These are phyloP conservation scores for Talaromyces adpressus DNA, from an alignment of 495 filamentous ascomycete genomes.

Conservation along the genomic window DNA sequence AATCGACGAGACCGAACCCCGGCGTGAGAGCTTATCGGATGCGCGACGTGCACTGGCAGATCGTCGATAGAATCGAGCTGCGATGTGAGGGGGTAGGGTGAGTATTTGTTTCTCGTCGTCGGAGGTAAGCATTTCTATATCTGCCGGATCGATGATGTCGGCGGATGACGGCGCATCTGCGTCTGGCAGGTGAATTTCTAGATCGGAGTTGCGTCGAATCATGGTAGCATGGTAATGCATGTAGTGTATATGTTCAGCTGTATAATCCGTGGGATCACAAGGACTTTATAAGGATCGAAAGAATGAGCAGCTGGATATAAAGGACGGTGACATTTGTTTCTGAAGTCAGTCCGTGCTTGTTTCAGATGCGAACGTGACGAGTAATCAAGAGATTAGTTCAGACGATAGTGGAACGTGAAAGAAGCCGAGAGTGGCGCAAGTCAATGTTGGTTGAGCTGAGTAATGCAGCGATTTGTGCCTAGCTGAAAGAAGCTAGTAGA, in stretches of 20 bases:
- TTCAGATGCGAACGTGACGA: slow-evolving; percentile 6
- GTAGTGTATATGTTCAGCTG: background rate
- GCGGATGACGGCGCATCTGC: slow-evolving; percentile 25
- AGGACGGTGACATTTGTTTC: background rate
- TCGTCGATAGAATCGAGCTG: slow-evolving; percentile 75
- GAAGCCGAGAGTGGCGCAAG: slow-evolving; percentile 2
- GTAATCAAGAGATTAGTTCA: background rate
- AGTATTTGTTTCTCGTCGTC: slow-evolving; percentile 36
- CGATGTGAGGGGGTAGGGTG: slow-evolving; percentile 73
- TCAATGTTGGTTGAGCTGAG: background rate
- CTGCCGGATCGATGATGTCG: slow-evolving; percentile 20
- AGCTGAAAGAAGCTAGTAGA: background rate
- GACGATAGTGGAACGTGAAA: slow-evolving; percentile 6
- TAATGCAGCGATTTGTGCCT: background rate
- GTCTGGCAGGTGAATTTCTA: slow-evolving; percentile 40
- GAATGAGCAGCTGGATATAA: background rate
- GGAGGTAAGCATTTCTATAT: slow-evolving; percentile 43
- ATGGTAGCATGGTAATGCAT: slow-evolving; percentile 16
- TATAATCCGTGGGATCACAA: background rate
- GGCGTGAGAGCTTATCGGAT: slow-evolving; percentile 78
- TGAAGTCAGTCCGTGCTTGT: slow-evolving; percentile 3
- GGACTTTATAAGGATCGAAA: background rate
- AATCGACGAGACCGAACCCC: slow-evolving; percentile 81
- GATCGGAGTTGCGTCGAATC: slow-evolving; percentile 43
- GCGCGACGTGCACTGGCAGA: slow-evolving; percentile 66